A percentile compares a stretch with the other conserved stretches of the same genome.
These are phyloP conservation scores for Xerocomus amazonicus DNA, from an alignment of 1,284 basidiomycete genomes.

Conservation along the genomic window DNA sequence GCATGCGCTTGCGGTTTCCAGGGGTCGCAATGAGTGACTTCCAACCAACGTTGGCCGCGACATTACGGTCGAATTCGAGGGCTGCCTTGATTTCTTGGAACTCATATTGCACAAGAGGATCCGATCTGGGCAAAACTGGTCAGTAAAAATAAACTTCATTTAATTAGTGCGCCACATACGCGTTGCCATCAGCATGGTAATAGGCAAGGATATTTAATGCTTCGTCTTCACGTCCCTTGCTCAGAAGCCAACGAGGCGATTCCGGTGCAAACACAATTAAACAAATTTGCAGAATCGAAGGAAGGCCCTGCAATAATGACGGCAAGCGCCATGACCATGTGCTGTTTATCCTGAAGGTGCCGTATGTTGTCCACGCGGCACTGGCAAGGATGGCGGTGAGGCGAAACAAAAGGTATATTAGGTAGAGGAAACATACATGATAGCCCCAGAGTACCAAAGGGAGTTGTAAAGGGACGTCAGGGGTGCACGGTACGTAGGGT, in stretches of 20 bases:
- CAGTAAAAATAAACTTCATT: not conserved
- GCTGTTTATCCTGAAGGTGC: conserved; percentile 61
- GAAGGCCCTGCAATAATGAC: conserved; percentile 62
- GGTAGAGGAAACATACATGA: conserved; percentile 44
- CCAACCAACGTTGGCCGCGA: conserved; percentile 59
- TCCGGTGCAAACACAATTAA: conserved; percentile 65
- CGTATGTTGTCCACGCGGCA: conserved; percentile 75
- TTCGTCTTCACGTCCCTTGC: conserved; percentile 59
- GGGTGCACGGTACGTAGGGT: conserved; percentile 71
- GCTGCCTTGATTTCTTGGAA: conserved; percentile 76
- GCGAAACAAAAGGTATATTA: not conserved
- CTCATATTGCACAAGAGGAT: conserved; percentile 73
- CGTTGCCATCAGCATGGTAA: conserved; percentile 71
- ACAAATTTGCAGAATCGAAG: conserved; percentile 58
- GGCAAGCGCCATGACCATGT: conserved; percentile 78
- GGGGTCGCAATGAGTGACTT: conserved; percentile 52
- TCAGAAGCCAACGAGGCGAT: conserved; percentile 69
- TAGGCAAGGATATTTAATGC: conserved; percentile 65
- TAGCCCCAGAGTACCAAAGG: conserved; percentile 75
- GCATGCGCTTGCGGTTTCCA: conserved; percentile 69
- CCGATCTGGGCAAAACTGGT: conserved; percentile 48
- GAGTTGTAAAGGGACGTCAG: conserved; percentile 74
- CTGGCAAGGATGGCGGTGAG: conserved; percentile 27
- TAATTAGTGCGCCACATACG: conserved; percentile 32
- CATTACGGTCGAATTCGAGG: conserved; percentile 57